Percentiles rank a stretch among this genome's conserved stretches.
These are phyloP conservation scores for Cucurbita argyrosperma DNA, from an alignment of 306 rosid species.

Conservation along the genomic window DNA sequence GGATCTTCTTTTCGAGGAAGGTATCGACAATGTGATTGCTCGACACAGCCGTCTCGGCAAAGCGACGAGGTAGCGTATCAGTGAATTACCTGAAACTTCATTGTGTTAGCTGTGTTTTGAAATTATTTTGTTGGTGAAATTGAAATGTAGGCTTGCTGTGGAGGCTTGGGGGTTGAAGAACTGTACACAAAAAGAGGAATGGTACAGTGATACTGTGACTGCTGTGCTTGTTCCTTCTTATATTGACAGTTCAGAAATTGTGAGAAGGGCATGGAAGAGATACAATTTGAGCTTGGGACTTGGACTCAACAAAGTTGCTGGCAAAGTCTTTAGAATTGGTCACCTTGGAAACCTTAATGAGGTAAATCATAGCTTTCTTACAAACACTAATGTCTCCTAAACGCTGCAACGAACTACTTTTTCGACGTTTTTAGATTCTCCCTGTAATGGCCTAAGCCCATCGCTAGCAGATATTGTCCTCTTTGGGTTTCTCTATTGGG, in stretches of 20 bases:
- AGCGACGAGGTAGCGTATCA: conserved; percentile 58
- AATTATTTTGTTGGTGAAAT: background rate
- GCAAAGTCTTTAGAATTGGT: conserved; percentile 95
- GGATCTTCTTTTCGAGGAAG: conserved; percentile 87
- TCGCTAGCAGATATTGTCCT: too few species aligned
- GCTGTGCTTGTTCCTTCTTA: conserved; percentile 85
- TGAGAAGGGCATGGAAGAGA: conserved; percentile 80
- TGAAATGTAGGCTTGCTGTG: conserved; percentile 63
- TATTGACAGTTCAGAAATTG: conserved; percentile 75
- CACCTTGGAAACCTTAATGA: conserved; percentile 93
- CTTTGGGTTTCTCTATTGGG: too few species aligned
- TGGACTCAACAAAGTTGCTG: conserved; percentile 91
- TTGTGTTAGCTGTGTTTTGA: background rate
- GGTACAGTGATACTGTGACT: conserved; percentile 88
- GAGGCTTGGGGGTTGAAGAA: conserved; percentile 99
- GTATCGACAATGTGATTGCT: conserved; percentile 72
- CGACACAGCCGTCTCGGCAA: conserved; percentile 79
- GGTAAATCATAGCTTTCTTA: conserved; percentile 27
- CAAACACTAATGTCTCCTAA: background rate
- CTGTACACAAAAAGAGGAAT: conserved; percentile 91
- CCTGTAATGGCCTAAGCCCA: too few species aligned
- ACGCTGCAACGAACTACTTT: background rate
- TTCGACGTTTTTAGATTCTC: too few species aligned
- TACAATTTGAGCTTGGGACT: conserved; percentile 93
- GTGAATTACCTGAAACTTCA: background rate